Base-by-base conservation (phyloP, 2,329 filamentous ascomycete species). In the Diaporthe vaccinii region DNA sequence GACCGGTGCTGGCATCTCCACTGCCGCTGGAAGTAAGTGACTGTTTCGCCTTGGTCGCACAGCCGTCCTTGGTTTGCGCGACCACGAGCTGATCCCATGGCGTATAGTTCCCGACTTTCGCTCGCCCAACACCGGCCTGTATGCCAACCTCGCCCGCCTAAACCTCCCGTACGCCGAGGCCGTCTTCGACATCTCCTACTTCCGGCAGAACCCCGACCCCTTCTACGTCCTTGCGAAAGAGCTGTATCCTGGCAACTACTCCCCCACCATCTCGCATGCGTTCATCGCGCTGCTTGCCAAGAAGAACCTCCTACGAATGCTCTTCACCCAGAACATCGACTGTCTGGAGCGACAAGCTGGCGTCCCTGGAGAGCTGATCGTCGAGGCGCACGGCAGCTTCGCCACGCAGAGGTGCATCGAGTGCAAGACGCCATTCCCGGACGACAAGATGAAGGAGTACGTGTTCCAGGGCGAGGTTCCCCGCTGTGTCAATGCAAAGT, bases 261-360 rank as follows among this genome's bases (percentile, higher is more conserved):
- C 93, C 73, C 97, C 97, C 0, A 99, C 97, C 1, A 88, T 98
- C 73, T 94, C 95, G 2, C 97, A 99, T 84, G 93, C 91, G 49
- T 99, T 99, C 84, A 92, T 99, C 80, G 89, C 91, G 20, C 87
- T 99, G 34, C 91, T 98, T 22, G 90, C 96, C 74, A 87, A 92
- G 76, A 98, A 97, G 84, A 91, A 91, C 5, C 86, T 96, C 55
- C 86, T 99, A 34, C 86, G 93, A 78, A 97, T 95, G 87, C 90
- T 97, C 72, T 99, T 98, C 84, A 98, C 97, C 0, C 97, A 99
- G 82, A 99, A 99, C 81, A 98, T 99, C 79, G 97, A 99, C 85
- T 98, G 95, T 80, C 89, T 99, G 17, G 97, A 99, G 85, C 91
- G 96, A 31, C 89, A 91, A 78, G 97, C 96, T 17, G 97, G 97